Conservation (phyloP, 345 rosid species). For the Salix caprea region DNA sequence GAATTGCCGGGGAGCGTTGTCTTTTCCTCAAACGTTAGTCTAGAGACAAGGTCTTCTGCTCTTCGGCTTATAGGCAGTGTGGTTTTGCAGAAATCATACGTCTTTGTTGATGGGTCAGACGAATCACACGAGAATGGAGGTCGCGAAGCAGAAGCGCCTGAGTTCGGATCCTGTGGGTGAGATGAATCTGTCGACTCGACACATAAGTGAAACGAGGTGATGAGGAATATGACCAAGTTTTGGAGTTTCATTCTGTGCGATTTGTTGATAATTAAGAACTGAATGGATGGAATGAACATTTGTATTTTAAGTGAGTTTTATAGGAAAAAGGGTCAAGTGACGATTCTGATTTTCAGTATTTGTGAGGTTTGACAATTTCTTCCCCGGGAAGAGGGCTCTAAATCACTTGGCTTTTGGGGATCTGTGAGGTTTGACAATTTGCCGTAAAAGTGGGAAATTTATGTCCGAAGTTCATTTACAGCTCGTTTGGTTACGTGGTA, state of each 20-base stretch:
- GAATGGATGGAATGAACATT: neutral
- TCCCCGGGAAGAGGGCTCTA: too few species aligned
- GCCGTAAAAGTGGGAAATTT: too few species aligned
- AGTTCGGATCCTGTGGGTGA: conserved; percentile 16
- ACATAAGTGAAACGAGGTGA: neutral
- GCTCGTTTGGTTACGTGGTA: too few species aligned
- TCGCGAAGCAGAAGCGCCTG: neutral
- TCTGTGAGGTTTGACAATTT: too few species aligned
- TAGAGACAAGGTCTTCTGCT: conserved; percentile 61
- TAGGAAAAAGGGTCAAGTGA: neutral
- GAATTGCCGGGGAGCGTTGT: conserved; percentile 61
- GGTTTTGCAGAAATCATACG: conserved; percentile 50
- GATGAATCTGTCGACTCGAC: conserved; percentile 37
- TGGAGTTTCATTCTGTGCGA: conserved; percentile 7
- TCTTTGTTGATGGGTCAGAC: conserved; percentile 40
- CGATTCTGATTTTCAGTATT: neutral
- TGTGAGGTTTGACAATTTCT: neutral
- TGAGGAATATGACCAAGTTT: neutral
- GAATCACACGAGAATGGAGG: conserved; percentile 64
- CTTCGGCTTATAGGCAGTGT: conserved; percentile 48
- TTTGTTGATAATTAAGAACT: neutral
- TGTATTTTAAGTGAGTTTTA: neutral
- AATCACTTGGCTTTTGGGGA: too few species aligned
- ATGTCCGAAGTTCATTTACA: too few species aligned
- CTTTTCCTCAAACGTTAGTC: conserved; percentile 74